These are phyloP conservation scores for Chloris gayana DNA, from an alignment of 176 grass and related monocot genomes.

Conservation along the genomic window DNA sequence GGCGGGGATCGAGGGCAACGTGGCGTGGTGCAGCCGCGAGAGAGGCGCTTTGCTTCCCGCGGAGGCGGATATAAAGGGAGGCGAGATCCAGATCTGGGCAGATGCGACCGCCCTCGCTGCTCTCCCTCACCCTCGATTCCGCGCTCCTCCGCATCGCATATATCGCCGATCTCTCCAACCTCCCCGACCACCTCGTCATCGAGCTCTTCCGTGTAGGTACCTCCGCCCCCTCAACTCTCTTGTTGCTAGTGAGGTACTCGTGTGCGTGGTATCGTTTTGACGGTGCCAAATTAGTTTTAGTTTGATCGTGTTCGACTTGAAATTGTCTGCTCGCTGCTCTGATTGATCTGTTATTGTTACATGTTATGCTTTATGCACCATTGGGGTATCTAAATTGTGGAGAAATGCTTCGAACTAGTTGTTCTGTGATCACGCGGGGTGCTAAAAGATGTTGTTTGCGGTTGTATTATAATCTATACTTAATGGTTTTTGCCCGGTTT, in stretches of 20 bases:
- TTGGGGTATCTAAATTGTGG: neutral
- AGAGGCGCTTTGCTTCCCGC: conserved; percentile 22
- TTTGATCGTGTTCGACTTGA: neutral
- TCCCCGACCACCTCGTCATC: conserved; percentile 89
- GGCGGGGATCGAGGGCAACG: conserved; percentile 47
- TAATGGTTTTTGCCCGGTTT: neutral
- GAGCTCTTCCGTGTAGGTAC: conserved; percentile 72
- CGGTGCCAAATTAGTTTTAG: neutral
- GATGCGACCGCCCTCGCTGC: conserved; percentile 81
- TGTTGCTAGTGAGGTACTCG: neutral
- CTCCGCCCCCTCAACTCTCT: neutral
- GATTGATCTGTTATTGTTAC: neutral
- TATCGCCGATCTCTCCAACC: conserved; percentile 68
- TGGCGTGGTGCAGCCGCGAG: conserved; percentile 26
- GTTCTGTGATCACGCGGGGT: neutral
- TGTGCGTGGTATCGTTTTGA: neutral
- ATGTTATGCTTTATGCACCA: neutral
- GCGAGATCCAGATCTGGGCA: conserved; percentile 54
- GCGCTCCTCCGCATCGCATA: conserved; percentile 69
- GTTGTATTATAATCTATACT: neutral
- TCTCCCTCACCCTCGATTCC: conserved; percentile 83
- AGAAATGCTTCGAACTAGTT: neutral
- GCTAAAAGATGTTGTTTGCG: neutral
- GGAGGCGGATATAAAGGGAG: conserved; percentile 30
- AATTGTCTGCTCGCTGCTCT: neutral